Conservation (phyloP, 176 grass and related monocot species). For the Canna indica region DNA sequence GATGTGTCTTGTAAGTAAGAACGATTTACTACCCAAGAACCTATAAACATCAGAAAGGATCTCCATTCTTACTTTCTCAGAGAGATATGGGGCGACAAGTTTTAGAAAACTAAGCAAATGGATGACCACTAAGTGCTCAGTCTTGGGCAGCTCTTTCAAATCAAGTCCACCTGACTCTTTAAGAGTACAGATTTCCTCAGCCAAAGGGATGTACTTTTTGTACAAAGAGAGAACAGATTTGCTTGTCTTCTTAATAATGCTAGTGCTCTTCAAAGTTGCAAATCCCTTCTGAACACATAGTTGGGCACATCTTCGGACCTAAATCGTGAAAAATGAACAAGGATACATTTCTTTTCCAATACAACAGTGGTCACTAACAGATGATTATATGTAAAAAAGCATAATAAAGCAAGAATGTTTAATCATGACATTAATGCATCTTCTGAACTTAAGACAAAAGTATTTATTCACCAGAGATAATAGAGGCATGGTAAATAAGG, state of each 20-base stretch:
- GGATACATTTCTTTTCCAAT: neutral
- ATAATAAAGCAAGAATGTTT: neutral
- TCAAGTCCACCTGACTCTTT: constrained; percentile 28
- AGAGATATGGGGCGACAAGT: constrained; percentile 41
- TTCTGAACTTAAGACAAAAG: neutral
- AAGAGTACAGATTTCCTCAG: constrained; percentile 20
- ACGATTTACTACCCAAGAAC: constrained; percentile 42
- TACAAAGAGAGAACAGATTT: constrained; percentile 43
- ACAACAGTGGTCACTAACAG: constrained; percentile 3
- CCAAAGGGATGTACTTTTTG: constrained; percentile 50
- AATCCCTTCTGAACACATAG: constrained; percentile 58
- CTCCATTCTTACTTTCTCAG: constrained; percentile 51
- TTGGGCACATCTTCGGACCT: constrained; percentile 85
- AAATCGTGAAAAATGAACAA: constrained; percentile 6
- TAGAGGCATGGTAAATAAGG: no score
- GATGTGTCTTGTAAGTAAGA: constrained; percentile 46
- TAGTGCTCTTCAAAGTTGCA: constrained; percentile 32
- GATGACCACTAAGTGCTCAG: constrained; percentile 31
- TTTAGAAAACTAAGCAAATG: constrained; percentile 55
- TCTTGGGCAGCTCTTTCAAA: constrained; percentile 21
- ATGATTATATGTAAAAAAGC: neutral
- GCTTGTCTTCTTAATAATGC: constrained; percentile 50
- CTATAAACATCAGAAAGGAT: constrained; percentile 52
- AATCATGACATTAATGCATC: neutral
- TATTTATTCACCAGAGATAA: no score